These are phyloP conservation scores for Dendrobium nobile DNA, from an alignment of 106 monocot genomes.

Conservation along the genomic window DNA sequence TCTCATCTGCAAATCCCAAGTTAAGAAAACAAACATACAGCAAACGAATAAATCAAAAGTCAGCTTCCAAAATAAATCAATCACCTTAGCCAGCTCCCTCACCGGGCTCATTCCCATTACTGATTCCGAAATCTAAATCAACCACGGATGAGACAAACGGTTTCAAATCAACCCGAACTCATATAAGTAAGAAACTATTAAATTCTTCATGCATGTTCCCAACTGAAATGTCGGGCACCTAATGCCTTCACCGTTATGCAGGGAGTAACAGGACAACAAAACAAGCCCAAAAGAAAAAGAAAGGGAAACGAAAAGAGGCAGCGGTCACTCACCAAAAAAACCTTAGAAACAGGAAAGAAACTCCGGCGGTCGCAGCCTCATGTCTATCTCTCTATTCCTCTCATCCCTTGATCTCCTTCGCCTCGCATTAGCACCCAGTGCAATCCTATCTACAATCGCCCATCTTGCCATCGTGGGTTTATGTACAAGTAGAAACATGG, in stretches of 20 bases:
- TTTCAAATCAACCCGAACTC: not conserved
- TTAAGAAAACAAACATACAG: not conserved
- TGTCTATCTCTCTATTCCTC: not conserved
- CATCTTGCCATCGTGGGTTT: not conserved
- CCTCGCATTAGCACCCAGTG: not conserved
- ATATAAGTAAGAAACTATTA: not conserved
- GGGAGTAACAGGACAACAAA: not conserved
- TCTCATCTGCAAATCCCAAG: constrained; percentile 17
- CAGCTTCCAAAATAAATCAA: not conserved
- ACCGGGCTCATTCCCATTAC: constrained; percentile 46
- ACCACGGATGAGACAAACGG: not conserved
- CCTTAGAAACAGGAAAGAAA: not conserved
- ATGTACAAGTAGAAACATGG: constrained; percentile 9
- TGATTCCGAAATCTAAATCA: constrained; percentile 7
- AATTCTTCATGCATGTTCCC: constrained; percentile 35
- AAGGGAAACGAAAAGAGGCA: not conserved
- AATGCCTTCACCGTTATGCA: not conserved
- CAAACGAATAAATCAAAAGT: not conserved
- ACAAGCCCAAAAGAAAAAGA: not conserved
- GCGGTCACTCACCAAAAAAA: not conserved
- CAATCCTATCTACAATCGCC: not conserved
- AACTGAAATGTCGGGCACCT: constrained; percentile 16
- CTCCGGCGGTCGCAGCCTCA: not conserved
- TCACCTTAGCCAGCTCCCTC: constrained; percentile 57
- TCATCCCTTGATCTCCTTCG: not conserved